Percentiles rank a stretch among this genome's conserved stretches.
Conservation (phyloP, 805 yeast genomes). For the Yarrowia hollandica region DNA sequence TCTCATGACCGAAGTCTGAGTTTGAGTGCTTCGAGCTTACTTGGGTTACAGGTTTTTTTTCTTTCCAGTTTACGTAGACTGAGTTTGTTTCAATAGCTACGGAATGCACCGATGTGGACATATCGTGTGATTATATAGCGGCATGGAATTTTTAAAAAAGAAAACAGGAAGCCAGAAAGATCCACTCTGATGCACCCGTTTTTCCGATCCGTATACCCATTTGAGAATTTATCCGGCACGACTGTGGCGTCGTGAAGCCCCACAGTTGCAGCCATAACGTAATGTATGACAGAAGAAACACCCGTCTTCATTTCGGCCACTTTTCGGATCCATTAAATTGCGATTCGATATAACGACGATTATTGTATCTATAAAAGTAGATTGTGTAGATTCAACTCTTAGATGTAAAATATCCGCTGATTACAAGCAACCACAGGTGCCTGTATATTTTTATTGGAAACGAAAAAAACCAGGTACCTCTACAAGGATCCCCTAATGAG, state of each 20-base stretch:
- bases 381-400: too few species aligned
- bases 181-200: not conserved
- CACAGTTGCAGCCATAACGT: not conserved
- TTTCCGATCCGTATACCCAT: not conserved
- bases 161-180: not conserved
- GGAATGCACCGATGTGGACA: not conserved
- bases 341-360: too few species aligned
- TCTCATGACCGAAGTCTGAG: not conserved
- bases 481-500: too few species aligned
- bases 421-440: too few species aligned
- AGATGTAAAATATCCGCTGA: too few species aligned
- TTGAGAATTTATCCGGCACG: conserved; percentile 1
- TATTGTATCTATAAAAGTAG: too few species aligned
- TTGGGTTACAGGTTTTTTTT: not conserved
- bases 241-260: not conserved
- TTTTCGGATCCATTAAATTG: not conserved
- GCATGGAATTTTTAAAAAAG: too few species aligned
- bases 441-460: too few species aligned
- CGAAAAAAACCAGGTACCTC: too few species aligned
- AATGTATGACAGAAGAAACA: not conserved
- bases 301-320: not conserved
- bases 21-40: not conserved
- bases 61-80: not conserved
- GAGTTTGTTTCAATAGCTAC: not conserved
- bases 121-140: not conserved